Conservation (phyloP, 495 filamentous ascomycete genomes). For the Annulohypoxylon bovei region DNA sequence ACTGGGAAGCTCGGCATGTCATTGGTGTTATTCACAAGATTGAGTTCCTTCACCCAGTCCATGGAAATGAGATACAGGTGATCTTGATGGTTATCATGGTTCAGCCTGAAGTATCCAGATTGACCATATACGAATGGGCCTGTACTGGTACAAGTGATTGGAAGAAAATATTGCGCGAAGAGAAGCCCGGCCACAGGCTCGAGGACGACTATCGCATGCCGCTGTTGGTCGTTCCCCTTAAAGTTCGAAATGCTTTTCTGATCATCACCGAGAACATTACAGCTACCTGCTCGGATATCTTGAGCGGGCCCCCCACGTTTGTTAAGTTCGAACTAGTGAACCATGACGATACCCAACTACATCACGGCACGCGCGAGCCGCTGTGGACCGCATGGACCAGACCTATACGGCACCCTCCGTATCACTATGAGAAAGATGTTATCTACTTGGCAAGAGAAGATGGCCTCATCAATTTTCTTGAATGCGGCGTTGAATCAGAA, state of each 20-base stretch:
- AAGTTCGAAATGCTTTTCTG: slow-evolving; percentile 70
- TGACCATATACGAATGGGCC: slow-evolving; percentile 82
- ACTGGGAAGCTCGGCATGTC: slow-evolving; percentile 66
- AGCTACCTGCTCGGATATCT: slow-evolving; percentile 66
- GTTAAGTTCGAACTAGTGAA: slow-evolving; percentile 47
- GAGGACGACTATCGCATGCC: slow-evolving; percentile 69
- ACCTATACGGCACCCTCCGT: slow-evolving; percentile 68
- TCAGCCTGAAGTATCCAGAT: slow-evolving; percentile 65
- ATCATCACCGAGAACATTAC: slow-evolving; percentile 68
- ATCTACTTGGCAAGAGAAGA: slow-evolving; percentile 85
- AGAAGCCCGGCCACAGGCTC: slow-evolving; percentile 61
- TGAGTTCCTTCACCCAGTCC: slow-evolving; percentile 82
- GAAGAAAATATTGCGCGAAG: slow-evolving; percentile 49
- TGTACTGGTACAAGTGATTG: slow-evolving; percentile 51
- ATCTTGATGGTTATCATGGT: slow-evolving; percentile 79
- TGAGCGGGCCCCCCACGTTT: slow-evolving; percentile 60
- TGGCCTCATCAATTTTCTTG: slow-evolving; percentile 74
- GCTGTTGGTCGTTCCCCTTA: slow-evolving; percentile 74
- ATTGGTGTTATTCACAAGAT: slow-evolving; percentile 83
- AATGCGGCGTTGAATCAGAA: slow-evolving; percentile 65
- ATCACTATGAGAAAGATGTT: slow-evolving; percentile 69
- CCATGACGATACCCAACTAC: slow-evolving; percentile 46
- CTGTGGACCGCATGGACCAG: slow-evolving; percentile 76
- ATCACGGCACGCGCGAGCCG: slow-evolving; percentile 53
- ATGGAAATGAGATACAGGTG: slow-evolving; percentile 71